Conservation (phyloP, 2,329 filamentous ascomycete genomes). For the Venturia aucupariae region DNA sequence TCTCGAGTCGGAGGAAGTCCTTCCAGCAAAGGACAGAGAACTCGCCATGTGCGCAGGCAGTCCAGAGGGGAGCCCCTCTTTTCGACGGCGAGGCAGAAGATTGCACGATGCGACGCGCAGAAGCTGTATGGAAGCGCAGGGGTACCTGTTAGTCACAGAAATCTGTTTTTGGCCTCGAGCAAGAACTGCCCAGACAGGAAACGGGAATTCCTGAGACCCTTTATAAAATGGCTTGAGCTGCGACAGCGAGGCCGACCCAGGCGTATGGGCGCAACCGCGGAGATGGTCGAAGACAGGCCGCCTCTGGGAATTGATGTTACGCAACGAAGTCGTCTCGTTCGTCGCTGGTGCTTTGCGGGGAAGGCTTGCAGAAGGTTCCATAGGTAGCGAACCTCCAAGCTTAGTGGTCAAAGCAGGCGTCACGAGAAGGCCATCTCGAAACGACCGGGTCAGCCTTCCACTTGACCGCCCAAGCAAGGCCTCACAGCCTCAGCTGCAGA, state of each 20-base stretch:
- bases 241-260: background rate
- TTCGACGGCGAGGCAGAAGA: background rate
- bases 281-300: background rate
- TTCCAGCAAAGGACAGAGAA: background rate
- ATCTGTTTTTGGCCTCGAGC: constrained; percentile 6
- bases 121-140: background rate
- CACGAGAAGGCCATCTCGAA: background rate
- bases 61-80: background rate
- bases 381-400: background rate
- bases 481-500: too few relatives aligned
- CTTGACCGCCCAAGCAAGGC: too few relatives aligned
- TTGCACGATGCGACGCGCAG: background rate
- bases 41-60: background rate
- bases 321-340: background rate
- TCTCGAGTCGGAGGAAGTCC: background rate
- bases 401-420: background rate
- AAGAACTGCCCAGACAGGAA: background rate
- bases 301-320: background rate
- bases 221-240: background rate
- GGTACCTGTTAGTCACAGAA: constrained; percentile 10
- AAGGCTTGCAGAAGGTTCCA: constrained; percentile 1
- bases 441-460: background rate
- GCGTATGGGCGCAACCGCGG: background rate
- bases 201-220: background rate
- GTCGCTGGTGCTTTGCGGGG: background rate